Evolutionary conservation across 2,329 filamentous ascomycete genomes (phyloP), one percentile per base, ranked within the genome.

Genomic region (Zasmidium cellare): DNA sequence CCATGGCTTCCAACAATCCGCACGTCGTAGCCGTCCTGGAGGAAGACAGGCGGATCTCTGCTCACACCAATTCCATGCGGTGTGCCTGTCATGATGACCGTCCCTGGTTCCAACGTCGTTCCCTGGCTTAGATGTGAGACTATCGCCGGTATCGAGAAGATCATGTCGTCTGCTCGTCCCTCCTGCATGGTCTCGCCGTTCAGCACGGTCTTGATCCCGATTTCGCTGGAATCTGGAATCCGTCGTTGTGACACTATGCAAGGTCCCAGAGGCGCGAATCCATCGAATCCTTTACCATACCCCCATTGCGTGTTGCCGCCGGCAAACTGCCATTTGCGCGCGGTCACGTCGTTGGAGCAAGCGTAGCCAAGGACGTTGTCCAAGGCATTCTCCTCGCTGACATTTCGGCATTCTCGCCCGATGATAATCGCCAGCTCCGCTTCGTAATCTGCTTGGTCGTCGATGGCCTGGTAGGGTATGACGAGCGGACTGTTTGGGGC

Each of bases 341-440:
- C 88, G 11, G 87, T 90, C 16, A 93, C 83, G 71, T 93, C 90
- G 73, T 93, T 90, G 54, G 89, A 88, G 35, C 90, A 82, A 1
- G 86, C 80, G 69, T 92, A 92, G 3, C 90, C 90, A 1, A 91
- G 77, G 2, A 92, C 87, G 67, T 90, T 86, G 51, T 87, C 77
- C n/a, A 79, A 71, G 1, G 81, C 81, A 0, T 80, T 69, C 0
- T 72, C 68, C 44, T 73, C 66, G 0, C 73, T 55, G 0, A 85
- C 76, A 51, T 84, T 72, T 58, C 82, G 83, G 18, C 79, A 82
- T 9, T 79, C 76, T 45, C 77, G 79, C 1, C 79, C 79, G 20
- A 84, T 80, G 0, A 86, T 76, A 18, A 86, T 75, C 52, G 72
- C 75, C 48, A 81, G 64, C 51, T 81, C 79, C 6, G 77, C 78